Evolutionary conservation across 108 stramenopile genomes (phyloP).

Genomic region (Cafeteria roenbergensis): DNA sequence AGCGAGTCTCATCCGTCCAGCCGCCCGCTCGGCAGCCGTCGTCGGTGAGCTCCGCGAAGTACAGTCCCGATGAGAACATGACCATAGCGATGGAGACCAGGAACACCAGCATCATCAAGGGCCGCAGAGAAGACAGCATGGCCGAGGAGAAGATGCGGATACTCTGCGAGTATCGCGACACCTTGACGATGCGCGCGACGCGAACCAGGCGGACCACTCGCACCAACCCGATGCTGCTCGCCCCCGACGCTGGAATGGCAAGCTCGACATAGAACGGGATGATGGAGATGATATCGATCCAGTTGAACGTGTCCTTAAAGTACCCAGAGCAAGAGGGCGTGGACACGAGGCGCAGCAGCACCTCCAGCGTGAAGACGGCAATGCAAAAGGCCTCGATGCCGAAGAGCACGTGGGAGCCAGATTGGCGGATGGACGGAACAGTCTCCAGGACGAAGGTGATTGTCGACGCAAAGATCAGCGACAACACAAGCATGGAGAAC

Average conservation of each 20-base stretch:
- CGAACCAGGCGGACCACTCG: slow-evolving; percentile 24
- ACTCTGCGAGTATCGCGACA: slow-evolving; percentile 6
- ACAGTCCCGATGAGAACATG: slow-evolving; percentile 8
- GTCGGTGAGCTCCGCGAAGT: background rate
- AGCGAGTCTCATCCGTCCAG: background rate
- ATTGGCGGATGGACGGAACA: background rate
- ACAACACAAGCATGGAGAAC: background rate
- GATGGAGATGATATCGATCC: slow-evolving; percentile 24
- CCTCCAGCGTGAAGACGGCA: slow-evolving; percentile 20
- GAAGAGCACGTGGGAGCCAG: background rate
- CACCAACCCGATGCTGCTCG: background rate
- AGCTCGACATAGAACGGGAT: slow-evolving; percentile 26
- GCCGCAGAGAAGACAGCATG: background rate
- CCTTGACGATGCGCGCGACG: slow-evolving; percentile 17
- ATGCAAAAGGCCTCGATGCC: slow-evolving; percentile 17
- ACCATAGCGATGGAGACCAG: slow-evolving; percentile 5
- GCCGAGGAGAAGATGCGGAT: slow-evolving; percentile 3
- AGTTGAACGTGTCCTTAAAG: slow-evolving; percentile 5
- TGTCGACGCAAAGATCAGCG: background rate
- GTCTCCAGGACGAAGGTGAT: slow-evolving; percentile 1
- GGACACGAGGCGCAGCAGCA: slow-evolving; percentile 11
- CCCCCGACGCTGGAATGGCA: background rate
- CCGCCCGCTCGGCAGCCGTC: background rate
- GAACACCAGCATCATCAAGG: slow-evolving; percentile 12
- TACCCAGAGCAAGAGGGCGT: background rate